phyloP scores from a whole-genome alignment of 179 eudicot species.

The Camellia oleifera region DNA sequence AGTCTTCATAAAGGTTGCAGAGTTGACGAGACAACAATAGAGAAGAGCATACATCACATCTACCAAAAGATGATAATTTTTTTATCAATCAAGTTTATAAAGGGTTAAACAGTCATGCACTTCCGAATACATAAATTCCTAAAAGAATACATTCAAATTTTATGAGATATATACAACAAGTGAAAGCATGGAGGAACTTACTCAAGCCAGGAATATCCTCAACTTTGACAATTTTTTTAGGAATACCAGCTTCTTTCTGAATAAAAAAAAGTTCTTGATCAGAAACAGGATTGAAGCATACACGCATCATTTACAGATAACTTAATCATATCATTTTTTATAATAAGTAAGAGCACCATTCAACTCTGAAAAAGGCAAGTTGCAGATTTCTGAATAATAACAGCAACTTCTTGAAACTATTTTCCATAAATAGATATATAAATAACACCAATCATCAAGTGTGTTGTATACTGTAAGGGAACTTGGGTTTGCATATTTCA shows the following conservation, averaged over 20 bases:
- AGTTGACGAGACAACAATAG: not conserved
- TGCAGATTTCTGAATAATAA: too few relatives aligned
- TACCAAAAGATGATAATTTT: slow-evolving; percentile 1
- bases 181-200: slow-evolving; percentile 36
- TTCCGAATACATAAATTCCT: not conserved
- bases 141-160: not conserved
- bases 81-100: not conserved
- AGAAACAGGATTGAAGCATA: not conserved
- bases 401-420: too few relatives aligned
- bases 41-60: not conserved
- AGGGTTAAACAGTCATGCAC: not conserved
- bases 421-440: not conserved
- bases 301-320: not conserved
- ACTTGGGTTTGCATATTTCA: too few relatives aligned
- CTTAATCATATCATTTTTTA: not conserved
- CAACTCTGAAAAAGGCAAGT: not conserved
- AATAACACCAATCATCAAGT: too few relatives aligned
- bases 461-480: not conserved
- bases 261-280: slow-evolving; percentile 14
- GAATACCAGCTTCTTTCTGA: slow-evolving; percentile 86
- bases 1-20: not conserved
- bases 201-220: slow-evolving; percentile 94
- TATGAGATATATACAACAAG: not conserved
- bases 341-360: too few relatives aligned
- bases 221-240: slow-evolving; percentile 64